Evolutionary conservation across 1,284 basidiomycete species (phyloP).

Genomic region (Ustilago loliicola): DNA sequence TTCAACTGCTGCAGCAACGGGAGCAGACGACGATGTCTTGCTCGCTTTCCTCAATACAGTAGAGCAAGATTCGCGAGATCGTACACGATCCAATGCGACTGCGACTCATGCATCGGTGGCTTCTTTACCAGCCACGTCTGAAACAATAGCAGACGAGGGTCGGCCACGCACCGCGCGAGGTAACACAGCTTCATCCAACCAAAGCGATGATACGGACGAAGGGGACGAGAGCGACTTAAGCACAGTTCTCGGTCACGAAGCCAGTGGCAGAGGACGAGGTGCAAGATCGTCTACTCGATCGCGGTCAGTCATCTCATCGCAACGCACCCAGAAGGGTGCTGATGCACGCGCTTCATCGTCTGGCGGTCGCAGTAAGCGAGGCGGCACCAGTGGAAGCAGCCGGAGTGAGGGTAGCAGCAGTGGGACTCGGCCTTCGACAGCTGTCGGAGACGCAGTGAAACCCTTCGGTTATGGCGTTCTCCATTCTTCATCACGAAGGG

Average conservation of each 20-base stretch:
- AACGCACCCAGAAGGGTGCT: background rate
- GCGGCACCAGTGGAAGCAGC: slow-evolving; percentile 22
- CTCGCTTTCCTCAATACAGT: slow-evolving; percentile 45
- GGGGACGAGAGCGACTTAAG: slow-evolving; percentile 9
- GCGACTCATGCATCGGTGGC: background rate
- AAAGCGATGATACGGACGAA: slow-evolving; percentile 12
- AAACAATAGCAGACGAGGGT: slow-evolving; percentile 13
- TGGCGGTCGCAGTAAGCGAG: slow-evolving; percentile 7
- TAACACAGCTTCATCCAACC: slow-evolving; percentile 30
- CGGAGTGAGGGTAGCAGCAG: slow-evolving; percentile 21
- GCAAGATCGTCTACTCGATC: slow-evolving; percentile 22
- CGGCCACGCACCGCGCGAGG: slow-evolving; percentile 45
- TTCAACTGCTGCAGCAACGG: background rate
- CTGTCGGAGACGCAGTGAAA: slow-evolving; percentile 38
- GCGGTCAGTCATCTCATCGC: slow-evolving; percentile 7
- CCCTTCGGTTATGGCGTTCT: slow-evolving; percentile 41
- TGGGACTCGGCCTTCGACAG: slow-evolving; percentile 33
- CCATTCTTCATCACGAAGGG: slow-evolving; percentile 2
- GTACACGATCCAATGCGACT: background rate
- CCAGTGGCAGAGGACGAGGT: slow-evolving; percentile 16
- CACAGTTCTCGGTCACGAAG: slow-evolving; percentile 3
- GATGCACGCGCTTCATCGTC: slow-evolving; percentile 26
- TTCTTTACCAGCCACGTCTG: background rate
- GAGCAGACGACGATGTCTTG: slow-evolving; percentile 31
- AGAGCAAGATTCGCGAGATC: slow-evolving; percentile 42